Conservation (phyloP, 768 basidiomycete genomes). For the Boletus patriciae region DNA sequence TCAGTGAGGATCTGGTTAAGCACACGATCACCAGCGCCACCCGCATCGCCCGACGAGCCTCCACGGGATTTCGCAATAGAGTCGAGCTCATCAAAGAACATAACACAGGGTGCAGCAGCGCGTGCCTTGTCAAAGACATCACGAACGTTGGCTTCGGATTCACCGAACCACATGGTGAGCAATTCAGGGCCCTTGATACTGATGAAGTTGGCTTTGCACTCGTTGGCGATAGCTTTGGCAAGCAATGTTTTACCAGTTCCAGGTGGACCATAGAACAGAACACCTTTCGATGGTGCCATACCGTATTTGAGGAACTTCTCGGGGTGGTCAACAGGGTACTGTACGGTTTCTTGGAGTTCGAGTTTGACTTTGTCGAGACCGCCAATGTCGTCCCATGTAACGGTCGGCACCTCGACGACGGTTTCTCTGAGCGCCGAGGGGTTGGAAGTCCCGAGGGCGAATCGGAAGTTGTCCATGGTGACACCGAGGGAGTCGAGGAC, state of each 20-base stretch:
- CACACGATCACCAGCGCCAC: conserved; percentile 97
- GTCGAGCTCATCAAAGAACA: conserved; percentile 99
- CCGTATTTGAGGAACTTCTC: conserved; percentile 99
- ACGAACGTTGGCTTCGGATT: conserved; percentile 99
- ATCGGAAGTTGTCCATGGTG: conserved; percentile 99
- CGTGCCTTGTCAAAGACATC: conserved; percentile 99
- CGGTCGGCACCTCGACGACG: conserved; percentile 97
- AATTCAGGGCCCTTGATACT: conserved; percentile 99
- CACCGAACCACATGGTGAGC: conserved; percentile 99
- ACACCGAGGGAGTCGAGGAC: conserved; percentile 98
- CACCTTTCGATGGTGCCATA: conserved; percentile 99
- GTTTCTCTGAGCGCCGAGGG: conserved; percentile 99
- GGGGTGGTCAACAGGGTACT: conserved; percentile 99
- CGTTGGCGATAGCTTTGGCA: conserved; percentile 98
- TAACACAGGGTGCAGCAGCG: conserved; percentile 97
- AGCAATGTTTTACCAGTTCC: conserved; percentile 99
- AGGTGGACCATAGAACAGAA: conserved; percentile 98
- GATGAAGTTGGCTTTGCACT: conserved; percentile 99
- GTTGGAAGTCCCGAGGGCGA: conserved; percentile 95
- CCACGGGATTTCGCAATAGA: conserved; percentile 99
- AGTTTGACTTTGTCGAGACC: conserved; percentile 99
- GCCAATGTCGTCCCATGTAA: conserved; percentile 99
- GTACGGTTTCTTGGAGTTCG: conserved; percentile 98
- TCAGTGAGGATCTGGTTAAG: conserved; percentile 96
- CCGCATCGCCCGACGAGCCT: conserved; percentile 78